Base-by-base conservation (phyloP, 176 grass and related monocot species). In the Tillandsia fasciculata region DNA sequence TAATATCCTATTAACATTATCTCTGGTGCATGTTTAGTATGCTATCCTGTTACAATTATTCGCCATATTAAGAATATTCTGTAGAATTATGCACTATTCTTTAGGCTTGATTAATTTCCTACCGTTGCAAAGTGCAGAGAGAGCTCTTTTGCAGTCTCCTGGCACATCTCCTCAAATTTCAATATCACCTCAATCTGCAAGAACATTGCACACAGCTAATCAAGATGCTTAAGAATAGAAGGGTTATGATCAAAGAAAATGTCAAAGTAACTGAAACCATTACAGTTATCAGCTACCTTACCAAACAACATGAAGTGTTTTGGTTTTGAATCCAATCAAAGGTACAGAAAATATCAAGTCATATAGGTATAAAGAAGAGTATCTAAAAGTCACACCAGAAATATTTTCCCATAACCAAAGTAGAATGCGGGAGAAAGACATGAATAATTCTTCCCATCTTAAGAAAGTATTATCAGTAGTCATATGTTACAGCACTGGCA, bases 131-230 rank as follows among this genome's bases (percentile, higher is more conserved):
- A 99, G 10, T 86, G 26, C 50, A 77, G 67, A 77, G 87, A 57
- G 72, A 99, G 90, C 74, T 99, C 87, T 78, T 80, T 88, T 28
- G 79, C 64, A 12, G 67, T 86, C 71, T 99, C 94, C 83, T 83
- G 73, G 71, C 89, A 99, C 82, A 99, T 99, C 69, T 99, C 89
- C 75, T 99, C 94, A 51, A 99, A 99, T 79, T 99, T 99, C 80
- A 99, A 49, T 63, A 99, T 72, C 70, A 90, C 88, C 85, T 99
- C 94, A 73, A 99, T 86, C 94, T 99, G 66, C 29, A 86, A 63
- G 68, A 80, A 51, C 18, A 73, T 53, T 63, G 7, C 4, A 3
- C 33, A 1, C 33, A 42, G 33, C 33, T 42, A 42, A 42, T 42
- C 33, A 42, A 42, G 33, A 42, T 42, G 33, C 33, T 42, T 42